Base-by-base conservation (phyloP, 352 stramenopile genomes). In the Pythium folliculosum region DNA sequence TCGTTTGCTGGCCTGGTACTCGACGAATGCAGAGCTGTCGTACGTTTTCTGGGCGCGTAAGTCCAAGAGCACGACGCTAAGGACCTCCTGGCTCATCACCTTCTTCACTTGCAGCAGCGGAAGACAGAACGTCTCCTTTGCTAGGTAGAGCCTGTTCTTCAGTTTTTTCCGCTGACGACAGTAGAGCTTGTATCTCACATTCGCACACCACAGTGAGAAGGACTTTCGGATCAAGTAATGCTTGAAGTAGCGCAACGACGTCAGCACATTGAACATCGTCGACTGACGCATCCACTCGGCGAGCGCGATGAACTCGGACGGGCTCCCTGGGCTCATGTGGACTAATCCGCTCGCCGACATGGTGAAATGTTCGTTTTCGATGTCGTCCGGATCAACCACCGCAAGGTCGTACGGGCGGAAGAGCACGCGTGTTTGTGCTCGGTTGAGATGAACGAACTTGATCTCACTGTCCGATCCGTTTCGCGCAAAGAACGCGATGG, bases 231-330 rank as follows among this genome's bases (percentile, higher is more conserved):
- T 84, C 9, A 98, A 73, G 63, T 97, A 98, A 59, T 97, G 78
- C 75, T 96, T 97, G 77, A 98, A 98, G 67, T 97, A 98, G 0
- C 84, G 83, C 16, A 98, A 89, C 25, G 85, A 96, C 37, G 88
- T 93, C n/a, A 98, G 81, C 27, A 98, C 90, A 62, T 98, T 98
- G 56, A 98, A 98, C 55, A 97, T 88, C 21, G 92, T 98, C 1
- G 85, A 95, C 67, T 98, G 87, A 5, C 94, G 84, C 89, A 98
- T 98, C 94, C 94, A 98, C 65, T 98, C 94, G 5, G 90, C 82
- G 6, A 98, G 79, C 14, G 95, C 83, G 35, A 97, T 92, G 50
- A 98, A 98, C 71, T 98, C 95, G 8, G 90, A 96, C 10, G 91
- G 88, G 60, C 82, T 86, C 0, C 88, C 82, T 2, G 76, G 69